These are phyloP conservation scores for slime mould (Dictyostelium discoideum) DNA, from an alignment of 78 protist genomes.

Conservation along the genomic window dicty_2.7 NC_007088.5:2219001-2219500, in stretches of 20 bases:
- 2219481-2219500: conserved; percentile 93
- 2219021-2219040: conserved; percentile 65
- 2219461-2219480: conserved; percentile 75
- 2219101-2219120: conserved; percentile 94
- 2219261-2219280: conserved; percentile 79
- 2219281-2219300: conserved; percentile 11
- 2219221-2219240: conserved; percentile 78
- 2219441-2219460: conserved; percentile 95
- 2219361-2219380: conserved; percentile 94
- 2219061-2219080: conserved; percentile 92
- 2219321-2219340: conserved; percentile 93
- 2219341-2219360: conserved; percentile 80
- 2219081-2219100: conserved; percentile 80
- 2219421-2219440: conserved; percentile 90
- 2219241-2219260: conserved; percentile 90
- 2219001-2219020: conserved; percentile 88
- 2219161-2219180: conserved; percentile 81
- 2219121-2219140: conserved; percentile 96
- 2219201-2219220: conserved; percentile 59
- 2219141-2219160: conserved; percentile 39
- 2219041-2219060: conserved; percentile 35
- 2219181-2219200: conserved; percentile 99
- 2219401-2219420: conserved; percentile 92
- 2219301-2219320: conserved; percentile 81
- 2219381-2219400: conserved; percentile 82